Percentiles rank a stretch among this genome's conserved stretches.
phyloP scores from a whole-genome alignment of 2,329 filamentous ascomycete genomes.

The Phialophora verrucosa region DNA sequence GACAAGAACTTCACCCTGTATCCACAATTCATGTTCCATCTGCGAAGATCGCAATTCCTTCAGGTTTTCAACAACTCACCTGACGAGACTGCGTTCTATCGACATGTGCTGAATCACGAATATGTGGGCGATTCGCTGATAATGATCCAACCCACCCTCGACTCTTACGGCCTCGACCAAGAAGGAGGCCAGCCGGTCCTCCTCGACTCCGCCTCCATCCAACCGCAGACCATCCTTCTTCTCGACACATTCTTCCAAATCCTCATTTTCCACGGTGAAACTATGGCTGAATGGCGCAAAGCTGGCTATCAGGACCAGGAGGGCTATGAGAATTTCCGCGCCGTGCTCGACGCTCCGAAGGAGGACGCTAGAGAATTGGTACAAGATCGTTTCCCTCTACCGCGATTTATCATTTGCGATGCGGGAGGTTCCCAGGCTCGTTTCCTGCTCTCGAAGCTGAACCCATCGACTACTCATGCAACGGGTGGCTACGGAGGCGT shows the following conservation, averaged over 20 bases:
- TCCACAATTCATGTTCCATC: slow-evolving; percentile 99
- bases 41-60: slow-evolving; percentile 93
- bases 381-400: slow-evolving; percentile 95
- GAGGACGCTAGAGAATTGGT: slow-evolving; percentile 97
- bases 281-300: slow-evolving; percentile 96
- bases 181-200: slow-evolving; percentile 92
- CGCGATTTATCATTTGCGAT: slow-evolving; percentile 97
- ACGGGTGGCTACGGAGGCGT: slow-evolving; percentile 90
- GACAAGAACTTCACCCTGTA: slow-evolving; percentile 99
- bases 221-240: slow-evolving; percentile 88
- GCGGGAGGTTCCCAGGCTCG: slow-evolving; percentile 97
- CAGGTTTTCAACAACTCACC: slow-evolving; percentile 99
- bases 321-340: slow-evolving; percentile 94
- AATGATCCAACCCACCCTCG: slow-evolving; percentile 98
- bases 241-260: slow-evolving; percentile 99
- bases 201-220: slow-evolving; percentile 93
- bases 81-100: slow-evolving; percentile 98
- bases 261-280: slow-evolving; percentile 98
- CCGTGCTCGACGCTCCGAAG: slow-evolving; percentile 88
- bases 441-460: slow-evolving; percentile 95
- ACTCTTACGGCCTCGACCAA: slow-evolving; percentile 96
- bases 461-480: slow-evolving; percentile 96
- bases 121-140: slow-evolving; percentile 95
- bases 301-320: slow-evolving; percentile 97
- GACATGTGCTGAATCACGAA: slow-evolving; percentile 95